Evolutionary conservation across 805 yeast genomes (phyloP).

Genomic region (Ogataea paraovalis): DNA sequence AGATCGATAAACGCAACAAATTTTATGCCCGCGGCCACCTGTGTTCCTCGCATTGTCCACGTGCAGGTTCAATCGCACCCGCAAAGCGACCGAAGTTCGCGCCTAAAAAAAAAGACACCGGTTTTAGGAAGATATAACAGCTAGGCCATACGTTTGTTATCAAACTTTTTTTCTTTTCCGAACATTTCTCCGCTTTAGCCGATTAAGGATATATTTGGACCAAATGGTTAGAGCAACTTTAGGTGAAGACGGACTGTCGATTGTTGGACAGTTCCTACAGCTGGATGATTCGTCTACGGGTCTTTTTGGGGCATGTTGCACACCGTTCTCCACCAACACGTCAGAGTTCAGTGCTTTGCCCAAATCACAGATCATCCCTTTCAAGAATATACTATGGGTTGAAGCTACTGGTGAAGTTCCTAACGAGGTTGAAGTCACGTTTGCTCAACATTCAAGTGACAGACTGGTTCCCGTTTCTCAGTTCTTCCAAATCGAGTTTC

Average conservation of each 20-base stretch:
- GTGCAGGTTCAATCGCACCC: too few relatives aligned
- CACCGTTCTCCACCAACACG: conserved; percentile 13
- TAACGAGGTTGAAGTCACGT: conserved; percentile 23
- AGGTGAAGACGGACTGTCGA: conserved; percentile 7
- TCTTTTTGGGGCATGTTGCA: conserved; percentile 5
- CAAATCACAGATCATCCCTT: conserved; percentile 17
- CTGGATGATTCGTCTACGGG: background rate
- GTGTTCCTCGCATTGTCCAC: too few relatives aligned
- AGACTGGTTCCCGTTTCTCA: conserved; percentile 3
- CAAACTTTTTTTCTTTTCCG: too few relatives aligned
- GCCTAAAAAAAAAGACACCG: too few relatives aligned
- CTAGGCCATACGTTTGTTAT: too few relatives aligned
- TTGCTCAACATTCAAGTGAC: conserved; percentile 4
- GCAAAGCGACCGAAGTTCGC: too few relatives aligned
- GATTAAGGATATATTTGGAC: too few relatives aligned
- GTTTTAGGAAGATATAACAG: too few relatives aligned
- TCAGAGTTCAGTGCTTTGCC: conserved; percentile 5
- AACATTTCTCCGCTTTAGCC: too few relatives aligned
- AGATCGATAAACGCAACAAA: too few relatives aligned
- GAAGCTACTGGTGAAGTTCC: conserved; percentile 13
- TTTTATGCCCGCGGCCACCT: too few relatives aligned
- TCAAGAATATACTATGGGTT: conserved; percentile 25
- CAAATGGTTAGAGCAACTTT: conserved; percentile 12
- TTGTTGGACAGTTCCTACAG: background rate
- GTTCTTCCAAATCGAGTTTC: conserved; percentile 10